phyloP scores from a whole-genome alignment of 225 moss, liverwort and hornwort genomes.

The Bryoerythrophyllum caledonicum region DNA sequence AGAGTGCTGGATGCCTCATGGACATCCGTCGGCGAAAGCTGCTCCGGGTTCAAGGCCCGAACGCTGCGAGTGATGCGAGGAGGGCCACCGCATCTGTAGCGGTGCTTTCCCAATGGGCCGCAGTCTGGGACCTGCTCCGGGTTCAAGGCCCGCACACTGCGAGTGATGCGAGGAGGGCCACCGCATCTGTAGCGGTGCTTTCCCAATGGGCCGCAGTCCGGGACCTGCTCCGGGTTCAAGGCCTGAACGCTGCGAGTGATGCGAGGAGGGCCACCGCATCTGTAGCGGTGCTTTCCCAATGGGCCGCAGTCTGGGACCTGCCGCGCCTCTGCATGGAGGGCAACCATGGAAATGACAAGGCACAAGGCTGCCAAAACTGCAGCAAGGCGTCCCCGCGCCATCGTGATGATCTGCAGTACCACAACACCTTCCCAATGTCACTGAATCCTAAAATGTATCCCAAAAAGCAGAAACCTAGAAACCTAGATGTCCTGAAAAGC shows the following conservation, averaged over 20 bases:
- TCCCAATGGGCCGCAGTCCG: too few species aligned
- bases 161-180: too few species aligned
- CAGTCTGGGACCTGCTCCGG: not conserved
- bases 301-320: not conserved
- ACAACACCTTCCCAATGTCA: not conserved
- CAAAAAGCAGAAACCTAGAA: not conserved
- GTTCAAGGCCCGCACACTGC: too few species aligned
- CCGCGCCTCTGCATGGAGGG: not conserved
- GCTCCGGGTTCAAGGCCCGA: too few species aligned
- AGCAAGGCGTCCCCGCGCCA: not conserved
- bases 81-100: too few species aligned
- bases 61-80: too few species aligned
- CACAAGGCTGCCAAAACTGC: not conserved
- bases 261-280: not conserved
- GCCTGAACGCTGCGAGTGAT: not conserved
- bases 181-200: too few species aligned
- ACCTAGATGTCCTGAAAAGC: not conserved
- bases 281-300: not conserved
- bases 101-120: too few species aligned
- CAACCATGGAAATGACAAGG: not conserved
- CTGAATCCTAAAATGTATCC: too few species aligned
- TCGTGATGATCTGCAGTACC: not conserved
- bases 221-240: too few species aligned
- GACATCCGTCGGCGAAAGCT: not conserved
- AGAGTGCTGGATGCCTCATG: not conserved